Base-by-base conservation (phyloP, 164 flowering plant genomes). In the Amborella trichopoda region DNA sequence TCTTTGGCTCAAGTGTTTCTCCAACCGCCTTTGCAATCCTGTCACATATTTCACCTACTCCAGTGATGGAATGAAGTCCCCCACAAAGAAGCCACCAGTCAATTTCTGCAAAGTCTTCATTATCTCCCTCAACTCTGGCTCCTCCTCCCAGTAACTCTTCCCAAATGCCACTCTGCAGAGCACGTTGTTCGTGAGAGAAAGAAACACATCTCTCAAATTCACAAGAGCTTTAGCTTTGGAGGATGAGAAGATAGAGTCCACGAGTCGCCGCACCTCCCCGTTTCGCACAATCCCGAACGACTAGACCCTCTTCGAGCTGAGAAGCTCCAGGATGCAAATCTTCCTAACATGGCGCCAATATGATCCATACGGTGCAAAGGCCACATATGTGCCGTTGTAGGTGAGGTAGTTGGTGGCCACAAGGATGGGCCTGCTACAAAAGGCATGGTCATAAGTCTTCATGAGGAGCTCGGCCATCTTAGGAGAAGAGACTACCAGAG, bases 81-180 rank as follows among this genome's bases (percentile, higher is more conserved):
- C n/a, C n/a, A n/a, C n/a, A n/a, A n/a, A n/a, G n/a, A n/a, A n/a
- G n/a, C n/a, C n/a, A n/a, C n/a, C n/a, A n/a, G n/a, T n/a, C n/a
- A n/a, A n/a, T n/a, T n/a, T n/a, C n/a, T n/a, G n/a, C n/a, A n/a
- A n/a, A n/a, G n/a, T n/a, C n/a, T n/a, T n/a, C n/a, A n/a, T n/a
- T n/a, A n/a, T n/a, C n/a, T n/a, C n/a, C n/a, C n/a, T n/a, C n/a
- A n/a, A n/a, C 25, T n/a, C 23, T 46, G 44, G 43, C 23, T 23
- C 23, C n/a, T 34, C 54, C 22, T 40, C 53, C 6, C 40, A 54
- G 0, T 64, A 78, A 59, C 76, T 48, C 62, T 47, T 67, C 53
- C 90, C 83, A 12, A 78, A 78, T 4, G 82, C 89, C n/a, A 74
- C 80, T 3, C 77, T 32, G 34, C 90, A 81, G 11, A 81, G 27